phyloP scores from a whole-genome alignment of 2,329 filamentous ascomycete genomes.

The Pseudofabraea citricarpa region DNA sequence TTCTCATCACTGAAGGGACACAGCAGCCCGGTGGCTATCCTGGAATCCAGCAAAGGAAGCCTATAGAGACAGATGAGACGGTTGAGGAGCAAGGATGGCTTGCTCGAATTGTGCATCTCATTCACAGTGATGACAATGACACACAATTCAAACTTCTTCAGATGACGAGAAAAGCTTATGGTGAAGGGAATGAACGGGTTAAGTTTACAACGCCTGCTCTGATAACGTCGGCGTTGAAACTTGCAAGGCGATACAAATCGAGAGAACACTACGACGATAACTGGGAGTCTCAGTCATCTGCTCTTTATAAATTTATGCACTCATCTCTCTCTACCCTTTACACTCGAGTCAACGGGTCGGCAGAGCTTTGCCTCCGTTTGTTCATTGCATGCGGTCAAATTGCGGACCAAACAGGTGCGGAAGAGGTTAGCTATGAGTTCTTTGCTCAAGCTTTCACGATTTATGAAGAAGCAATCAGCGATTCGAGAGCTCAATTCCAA shows the following conservation, averaged over 20 bases:
- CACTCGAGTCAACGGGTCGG: slow-evolving; percentile 74
- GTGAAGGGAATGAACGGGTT: slow-evolving; percentile 90
- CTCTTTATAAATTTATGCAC: slow-evolving; percentile 94
- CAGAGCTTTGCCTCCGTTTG: slow-evolving; percentile 82
- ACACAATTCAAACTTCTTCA: slow-evolving; percentile 93
- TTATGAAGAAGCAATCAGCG: slow-evolving; percentile 93
- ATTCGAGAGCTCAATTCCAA: slow-evolving; percentile 96
- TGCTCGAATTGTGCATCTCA: slow-evolving; percentile 83
- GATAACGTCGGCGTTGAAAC: slow-evolving; percentile 82
- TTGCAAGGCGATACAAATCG: slow-evolving; percentile 82
- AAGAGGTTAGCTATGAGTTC: slow-evolving; percentile 97
- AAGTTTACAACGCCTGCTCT: slow-evolving; percentile 93
- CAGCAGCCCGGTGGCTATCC: slow-evolving; percentile 82
- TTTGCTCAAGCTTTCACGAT: slow-evolving; percentile 98
- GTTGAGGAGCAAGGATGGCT: slow-evolving; percentile 98
- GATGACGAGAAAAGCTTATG: slow-evolving; percentile 78
- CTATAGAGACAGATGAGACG: slow-evolving; percentile 89
- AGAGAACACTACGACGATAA: slow-evolving; percentile 83
- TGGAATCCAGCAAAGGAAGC: slow-evolving; percentile 70
- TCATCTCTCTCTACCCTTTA: slow-evolving; percentile 82
- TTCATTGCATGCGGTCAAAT: slow-evolving; percentile 92
- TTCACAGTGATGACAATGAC: slow-evolving; percentile 80
- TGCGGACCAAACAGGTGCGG: slow-evolving; percentile 84
- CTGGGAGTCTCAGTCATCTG: slow-evolving; percentile 68
- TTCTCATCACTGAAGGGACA: slow-evolving; percentile 88